Percentiles rank a stretch among this genome's conserved stretches.
These are phyloP conservation scores for Lentinula detonsa DNA, from an alignment of 768 basidiomycete genomes.

Conservation along the genomic window DNA sequence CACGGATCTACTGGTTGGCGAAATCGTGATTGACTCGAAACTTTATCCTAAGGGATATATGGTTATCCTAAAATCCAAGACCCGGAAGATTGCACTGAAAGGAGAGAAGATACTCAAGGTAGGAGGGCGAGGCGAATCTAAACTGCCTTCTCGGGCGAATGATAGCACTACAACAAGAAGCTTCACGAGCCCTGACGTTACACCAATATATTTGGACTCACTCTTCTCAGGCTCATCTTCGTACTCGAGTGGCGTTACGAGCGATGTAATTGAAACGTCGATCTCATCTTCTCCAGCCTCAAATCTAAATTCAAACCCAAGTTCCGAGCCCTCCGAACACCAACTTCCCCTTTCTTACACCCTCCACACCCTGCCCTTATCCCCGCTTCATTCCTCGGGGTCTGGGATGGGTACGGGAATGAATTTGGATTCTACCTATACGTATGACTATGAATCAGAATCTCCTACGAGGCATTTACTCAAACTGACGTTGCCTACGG, in stretches of 20 bases:
- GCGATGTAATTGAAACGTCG: background rate
- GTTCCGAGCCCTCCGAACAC: conserved; percentile 2
- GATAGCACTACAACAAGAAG: background rate
- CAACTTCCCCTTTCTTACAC: conserved; percentile 51
- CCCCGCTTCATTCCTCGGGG: conserved; percentile 67
- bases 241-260: background rate
- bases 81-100: background rate
- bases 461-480: conserved; percentile 67
- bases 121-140: background rate
- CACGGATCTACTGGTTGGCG: conserved; percentile 71
- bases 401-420: conserved; percentile 33
- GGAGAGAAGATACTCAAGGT: background rate
- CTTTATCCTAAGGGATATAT: conserved; percentile 75
- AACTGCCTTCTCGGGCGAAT: background rate
- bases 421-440: background rate
- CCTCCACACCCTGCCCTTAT: conserved; percentile 75
- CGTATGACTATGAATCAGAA: conserved; percentile 15
- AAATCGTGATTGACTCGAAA: conserved; percentile 77
- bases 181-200: background rate
- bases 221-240: background rate
- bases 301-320: background rate
- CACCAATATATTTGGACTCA: conserved; percentile 4
- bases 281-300: background rate
- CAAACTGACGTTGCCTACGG: conserved; percentile 74
- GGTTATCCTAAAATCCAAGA: conserved; percentile 31